These are phyloP conservation scores for Nissolia schottii DNA, from an alignment of 306 rosid species.

Conservation along the genomic window DNA sequence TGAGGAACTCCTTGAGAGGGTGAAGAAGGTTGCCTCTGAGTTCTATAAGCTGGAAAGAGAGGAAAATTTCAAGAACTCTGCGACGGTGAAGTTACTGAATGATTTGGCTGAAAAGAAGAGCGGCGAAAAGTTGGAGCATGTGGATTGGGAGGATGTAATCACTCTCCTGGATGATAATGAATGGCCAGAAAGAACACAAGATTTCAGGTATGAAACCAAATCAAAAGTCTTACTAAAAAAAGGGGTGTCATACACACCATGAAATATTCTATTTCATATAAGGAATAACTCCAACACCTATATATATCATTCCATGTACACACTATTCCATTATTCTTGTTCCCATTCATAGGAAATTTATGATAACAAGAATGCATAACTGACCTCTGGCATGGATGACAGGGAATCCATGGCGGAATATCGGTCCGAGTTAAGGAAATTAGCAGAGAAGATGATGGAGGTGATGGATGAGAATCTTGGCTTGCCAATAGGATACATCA, in stretches of 20 bases:
- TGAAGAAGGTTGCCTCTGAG: constrained; percentile 67
- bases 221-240: neutral
- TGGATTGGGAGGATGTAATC: constrained; percentile 95
- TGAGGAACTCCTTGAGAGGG: constrained; percentile 85
- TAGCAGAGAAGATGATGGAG: constrained; percentile 68
- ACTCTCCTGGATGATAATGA: constrained; percentile 65
- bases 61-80: constrained; percentile 63
- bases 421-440: constrained; percentile 58
- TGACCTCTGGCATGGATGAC: constrained; percentile 18
- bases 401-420: constrained; percentile 87
- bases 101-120: constrained; percentile 49
- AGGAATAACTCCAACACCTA: neutral
- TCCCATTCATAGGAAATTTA: neutral
- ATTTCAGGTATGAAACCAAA: constrained; percentile 59
- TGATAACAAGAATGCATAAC: constrained; percentile 11
- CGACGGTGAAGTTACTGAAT: constrained; percentile 42
- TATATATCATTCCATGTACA: constrained; percentile 1
- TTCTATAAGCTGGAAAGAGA: constrained; percentile 78
- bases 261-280: constrained; percentile 6
- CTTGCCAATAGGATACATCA: constrained; percentile 59
- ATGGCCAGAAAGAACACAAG: constrained; percentile 73
- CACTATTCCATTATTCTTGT: neutral
- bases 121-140: constrained; percentile 48
- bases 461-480: constrained; percentile 95
- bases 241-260: neutral